Evolutionary conservation across 495 filamentous ascomycete species (phyloP).

Genomic region (Penicillium dipodomyicola): DNA sequence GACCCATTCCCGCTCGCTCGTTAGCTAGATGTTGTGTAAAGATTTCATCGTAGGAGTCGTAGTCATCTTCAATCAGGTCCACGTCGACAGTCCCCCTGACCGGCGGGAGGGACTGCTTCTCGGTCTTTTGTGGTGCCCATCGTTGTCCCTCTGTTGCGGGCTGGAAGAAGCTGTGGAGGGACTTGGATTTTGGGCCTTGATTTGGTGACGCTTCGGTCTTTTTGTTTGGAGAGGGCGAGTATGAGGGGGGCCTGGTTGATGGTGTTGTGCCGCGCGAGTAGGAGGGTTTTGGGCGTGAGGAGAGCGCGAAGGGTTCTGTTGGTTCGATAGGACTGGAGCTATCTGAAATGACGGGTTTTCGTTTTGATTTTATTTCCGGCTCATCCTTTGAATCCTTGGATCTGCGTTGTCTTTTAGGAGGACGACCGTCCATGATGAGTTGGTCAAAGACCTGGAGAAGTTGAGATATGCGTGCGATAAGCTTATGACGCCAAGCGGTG

Average conservation of each 20-base stretch:
- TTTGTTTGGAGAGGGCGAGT: constrained; percentile 25
- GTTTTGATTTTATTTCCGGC: not conserved
- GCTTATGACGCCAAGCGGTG: constrained; percentile 17
- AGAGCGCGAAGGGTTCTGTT: constrained; percentile 11
- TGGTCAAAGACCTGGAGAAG: constrained; percentile 10
- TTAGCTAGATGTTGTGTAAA: constrained; percentile 27
- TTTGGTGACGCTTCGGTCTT: constrained; percentile 12
- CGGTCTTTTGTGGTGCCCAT: constrained; percentile 35
- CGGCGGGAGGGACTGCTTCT: constrained; percentile 16
- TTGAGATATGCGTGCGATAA: constrained; percentile 20
- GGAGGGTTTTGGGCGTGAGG: constrained; percentile 17
- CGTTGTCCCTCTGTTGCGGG: constrained; percentile 30
- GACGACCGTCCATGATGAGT: constrained; percentile 45
- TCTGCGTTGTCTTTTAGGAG: constrained; percentile 48
- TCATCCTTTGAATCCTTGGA: constrained; percentile 10
- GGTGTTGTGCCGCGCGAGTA: constrained; percentile 12
- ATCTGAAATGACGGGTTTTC: not conserved
- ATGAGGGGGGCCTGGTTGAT: constrained; percentile 12
- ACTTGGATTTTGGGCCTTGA: constrained; percentile 16
- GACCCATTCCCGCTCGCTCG: not conserved
- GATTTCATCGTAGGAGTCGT: constrained; percentile 49
- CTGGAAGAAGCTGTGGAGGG: constrained; percentile 25
- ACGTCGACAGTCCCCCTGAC: constrained; percentile 29
- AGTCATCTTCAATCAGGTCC: constrained; percentile 52
- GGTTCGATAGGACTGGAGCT: constrained; percentile 8